These are phyloP conservation scores for Lenwebbia sp. DNA, from an alignment of 345 rosid species.

Conservation along the genomic window DNA sequence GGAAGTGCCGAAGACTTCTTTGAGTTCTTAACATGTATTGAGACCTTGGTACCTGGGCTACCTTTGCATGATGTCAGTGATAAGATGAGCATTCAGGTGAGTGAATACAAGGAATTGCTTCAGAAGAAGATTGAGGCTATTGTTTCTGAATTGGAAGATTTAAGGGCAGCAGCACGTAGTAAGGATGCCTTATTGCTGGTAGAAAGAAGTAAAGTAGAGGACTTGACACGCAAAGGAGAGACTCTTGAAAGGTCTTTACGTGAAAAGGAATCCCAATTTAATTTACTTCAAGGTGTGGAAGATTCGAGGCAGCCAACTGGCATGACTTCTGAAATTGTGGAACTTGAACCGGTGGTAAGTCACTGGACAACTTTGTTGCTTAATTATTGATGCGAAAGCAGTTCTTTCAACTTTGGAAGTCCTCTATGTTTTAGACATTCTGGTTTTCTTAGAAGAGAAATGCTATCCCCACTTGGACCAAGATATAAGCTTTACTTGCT, in stretches of 20 bases:
- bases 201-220: conserved; percentile 66
- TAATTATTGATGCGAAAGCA: not conserved
- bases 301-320: conserved; percentile 24
- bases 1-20: conserved; percentile 44
- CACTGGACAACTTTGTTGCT: not conserved
- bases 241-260: conserved; percentile 49
- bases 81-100: conserved; percentile 12
- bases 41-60: conserved; percentile 32
- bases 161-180: conserved; percentile 40
- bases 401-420: not conserved
- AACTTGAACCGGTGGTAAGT: conserved; percentile 94
- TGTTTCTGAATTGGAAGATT: conserved; percentile 47
- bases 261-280: conserved; percentile 54
- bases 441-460: not conserved
- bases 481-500: no score
- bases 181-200: conserved; percentile 52
- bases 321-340: conserved; percentile 49
- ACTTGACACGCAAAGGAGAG: conserved; percentile 50
- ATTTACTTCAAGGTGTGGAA: conserved; percentile 36
- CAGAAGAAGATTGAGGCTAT: conserved; percentile 43
- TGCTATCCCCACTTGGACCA: no score
- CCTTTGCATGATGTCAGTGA: conserved; percentile 28
- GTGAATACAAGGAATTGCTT: conserved; percentile 52
- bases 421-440: not conserved
- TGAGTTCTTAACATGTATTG: conserved; percentile 56